Evolutionary conservation across 2,329 filamentous ascomycete species (phyloP).

Genomic region (Xylariaceae sp.): DNA sequence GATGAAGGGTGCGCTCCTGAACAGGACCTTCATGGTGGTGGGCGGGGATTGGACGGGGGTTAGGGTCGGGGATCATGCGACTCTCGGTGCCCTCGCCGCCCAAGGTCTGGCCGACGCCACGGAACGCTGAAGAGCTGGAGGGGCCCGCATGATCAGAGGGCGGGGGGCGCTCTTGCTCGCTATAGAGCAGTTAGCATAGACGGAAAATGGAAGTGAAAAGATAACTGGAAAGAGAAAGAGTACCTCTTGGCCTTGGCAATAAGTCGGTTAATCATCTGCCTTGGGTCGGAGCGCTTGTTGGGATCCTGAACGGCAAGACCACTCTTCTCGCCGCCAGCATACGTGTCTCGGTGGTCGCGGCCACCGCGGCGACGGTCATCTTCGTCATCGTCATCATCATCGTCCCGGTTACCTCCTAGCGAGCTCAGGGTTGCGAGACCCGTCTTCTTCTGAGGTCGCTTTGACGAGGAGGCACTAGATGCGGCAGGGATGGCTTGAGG

Average conservation of each 20-base stretch:
- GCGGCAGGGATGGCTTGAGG: constrained; percentile 37
- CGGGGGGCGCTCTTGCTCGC: constrained; percentile 56
- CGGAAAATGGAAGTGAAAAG: background rate
- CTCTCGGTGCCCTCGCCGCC: constrained; percentile 73
- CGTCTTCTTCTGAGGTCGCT: constrained; percentile 49
- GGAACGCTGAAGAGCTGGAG: constrained; percentile 53
- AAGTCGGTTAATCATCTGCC: constrained; percentile 58
- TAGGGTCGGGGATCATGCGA: constrained; percentile 60
- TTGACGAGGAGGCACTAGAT: constrained; percentile 30
- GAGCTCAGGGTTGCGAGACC: constrained; percentile 59
- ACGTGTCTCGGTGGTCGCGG: constrained; percentile 64
- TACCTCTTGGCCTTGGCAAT: constrained; percentile 60
- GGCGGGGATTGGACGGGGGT: constrained; percentile 30
- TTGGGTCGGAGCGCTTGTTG: constrained; percentile 44
- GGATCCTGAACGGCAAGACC: constrained; percentile 64
- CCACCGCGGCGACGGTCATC: constrained; percentile 32
- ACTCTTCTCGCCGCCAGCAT: constrained; percentile 82
- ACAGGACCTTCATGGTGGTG: constrained; percentile 38
- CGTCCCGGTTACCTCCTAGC: constrained; percentile 41
- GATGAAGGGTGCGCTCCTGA: constrained; percentile 65
- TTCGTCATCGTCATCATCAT: constrained; percentile 51
- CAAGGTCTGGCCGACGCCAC: constrained; percentile 67
- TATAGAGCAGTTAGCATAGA: constrained; percentile 31
- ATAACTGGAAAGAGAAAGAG: background rate
- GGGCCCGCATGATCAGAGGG: constrained; percentile 45